A percentile compares a stretch with the other conserved stretches of the same genome.
Evolutionary conservation across 2,329 filamentous ascomycete species (phyloP).

Genomic region (Talaromyces sp.): DNA sequence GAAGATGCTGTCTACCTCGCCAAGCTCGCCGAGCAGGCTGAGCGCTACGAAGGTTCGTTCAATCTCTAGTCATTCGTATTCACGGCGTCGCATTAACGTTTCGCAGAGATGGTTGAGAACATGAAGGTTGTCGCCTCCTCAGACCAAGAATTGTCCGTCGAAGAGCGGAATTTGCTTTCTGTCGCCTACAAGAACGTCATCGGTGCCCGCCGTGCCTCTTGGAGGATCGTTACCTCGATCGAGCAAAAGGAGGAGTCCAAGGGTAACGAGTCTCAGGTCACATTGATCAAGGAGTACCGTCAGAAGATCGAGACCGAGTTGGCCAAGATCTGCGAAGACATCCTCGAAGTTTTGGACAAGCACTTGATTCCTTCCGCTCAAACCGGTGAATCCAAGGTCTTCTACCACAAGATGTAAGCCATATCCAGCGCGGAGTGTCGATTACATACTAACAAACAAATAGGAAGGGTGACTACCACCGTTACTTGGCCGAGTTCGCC

Average conservation of each 20-base stretch:
- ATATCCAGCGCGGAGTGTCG: neutral
- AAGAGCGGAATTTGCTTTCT: constrained; percentile 89
- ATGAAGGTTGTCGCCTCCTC: constrained; percentile 98
- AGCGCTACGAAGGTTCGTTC: constrained; percentile 94
- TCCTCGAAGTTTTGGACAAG: constrained; percentile 90
- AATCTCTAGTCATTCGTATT: neutral
- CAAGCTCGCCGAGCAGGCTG: constrained; percentile 99
- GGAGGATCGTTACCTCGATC: constrained; percentile 99
- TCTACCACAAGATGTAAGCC: constrained; percentile 99
- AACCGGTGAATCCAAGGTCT: constrained; percentile 98
- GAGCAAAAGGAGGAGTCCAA: constrained; percentile 99
- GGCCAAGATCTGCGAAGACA: constrained; percentile 97
- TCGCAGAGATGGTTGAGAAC: constrained; percentile 95
- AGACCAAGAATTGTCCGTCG: constrained; percentile 77
- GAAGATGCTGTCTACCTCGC: constrained; percentile 99
- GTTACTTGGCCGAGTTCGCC: constrained; percentile 96
- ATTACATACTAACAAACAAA: constrained; percentile 20
- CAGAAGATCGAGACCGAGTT: constrained; percentile 98
- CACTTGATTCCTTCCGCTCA: constrained; percentile 93
- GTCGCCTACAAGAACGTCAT: constrained; percentile 99
- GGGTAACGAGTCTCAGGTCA: constrained; percentile 91
- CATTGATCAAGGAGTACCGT: constrained; percentile 93
- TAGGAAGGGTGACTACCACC: constrained; percentile 99
- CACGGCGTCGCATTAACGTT: constrained; percentile 23
- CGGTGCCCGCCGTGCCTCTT: constrained; percentile 94